Evolutionary conservation across 1,284 basidiomycete genomes (phyloP).

Genomic region (Heterobasidion parviporum): DNA sequence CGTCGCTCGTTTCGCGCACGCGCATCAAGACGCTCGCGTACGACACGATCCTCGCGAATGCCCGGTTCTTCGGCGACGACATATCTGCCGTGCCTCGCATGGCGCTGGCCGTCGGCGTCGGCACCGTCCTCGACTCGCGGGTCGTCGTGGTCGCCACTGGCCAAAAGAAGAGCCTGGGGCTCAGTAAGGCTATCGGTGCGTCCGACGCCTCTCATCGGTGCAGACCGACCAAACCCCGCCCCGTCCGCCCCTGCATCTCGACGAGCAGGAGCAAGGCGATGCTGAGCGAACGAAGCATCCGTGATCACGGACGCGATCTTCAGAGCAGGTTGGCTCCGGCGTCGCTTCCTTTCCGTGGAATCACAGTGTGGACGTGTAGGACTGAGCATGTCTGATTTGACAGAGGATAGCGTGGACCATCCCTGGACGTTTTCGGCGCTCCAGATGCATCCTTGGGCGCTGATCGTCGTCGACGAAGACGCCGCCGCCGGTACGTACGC

Average conservation of each 20-base stretch:
- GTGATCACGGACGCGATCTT: too few species aligned
- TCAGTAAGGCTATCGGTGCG: conserved; percentile 72
- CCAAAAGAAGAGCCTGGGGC: conserved; percentile 76
- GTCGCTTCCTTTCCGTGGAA: too few species aligned
- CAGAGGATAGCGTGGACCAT: conserved; percentile 78
- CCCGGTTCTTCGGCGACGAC: conserved; percentile 86
- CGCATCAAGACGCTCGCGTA: conserved; percentile 91
- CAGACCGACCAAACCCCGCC: too few species aligned
- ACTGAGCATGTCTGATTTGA: neutral
- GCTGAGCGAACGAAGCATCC: too few species aligned
- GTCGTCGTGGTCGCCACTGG: conserved; percentile 85
- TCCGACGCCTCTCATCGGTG: neutral
- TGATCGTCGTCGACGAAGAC: conserved; percentile 83
- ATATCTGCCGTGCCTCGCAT: conserved; percentile 77
- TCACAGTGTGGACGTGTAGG: too few species aligned
- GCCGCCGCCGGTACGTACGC: conserved; percentile 37
- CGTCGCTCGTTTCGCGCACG: conserved; percentile 77
- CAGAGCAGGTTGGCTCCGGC: too few species aligned
- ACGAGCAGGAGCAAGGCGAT: too few species aligned
- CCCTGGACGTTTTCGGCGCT: conserved; percentile 87
- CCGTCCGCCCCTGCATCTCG: too few species aligned
- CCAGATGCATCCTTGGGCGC: conserved; percentile 77
- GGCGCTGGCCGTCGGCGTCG: conserved; percentile 87
- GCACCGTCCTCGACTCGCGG: conserved; percentile 74
- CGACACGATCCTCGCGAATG: conserved; percentile 88